Evolutionary conservation across 805 yeast species (phyloP).

Genomic region (Candida silvatica): DNA sequence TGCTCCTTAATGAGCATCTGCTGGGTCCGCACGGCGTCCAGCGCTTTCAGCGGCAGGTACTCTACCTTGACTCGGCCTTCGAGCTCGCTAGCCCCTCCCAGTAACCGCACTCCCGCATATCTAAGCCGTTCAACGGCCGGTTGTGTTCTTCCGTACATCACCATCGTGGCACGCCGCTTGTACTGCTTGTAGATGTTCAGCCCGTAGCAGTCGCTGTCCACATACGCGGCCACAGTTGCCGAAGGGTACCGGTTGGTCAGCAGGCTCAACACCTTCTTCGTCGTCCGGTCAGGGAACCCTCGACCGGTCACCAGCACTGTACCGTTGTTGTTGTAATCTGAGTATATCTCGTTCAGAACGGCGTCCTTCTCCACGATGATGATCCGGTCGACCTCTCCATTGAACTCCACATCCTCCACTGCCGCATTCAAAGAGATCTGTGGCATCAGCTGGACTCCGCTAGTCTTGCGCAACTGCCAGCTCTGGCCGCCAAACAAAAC

Average conservation of each 20-base stretch:
- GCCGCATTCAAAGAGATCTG: constrained; percentile 19
- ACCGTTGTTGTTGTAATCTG: constrained; percentile 3
- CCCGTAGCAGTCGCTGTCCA: constrained; percentile 64
- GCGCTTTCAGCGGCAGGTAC: too few relatives aligned
- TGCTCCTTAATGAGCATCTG: too few relatives aligned
- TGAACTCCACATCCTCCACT: constrained; percentile 11
- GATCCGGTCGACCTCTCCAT: constrained; percentile 16
- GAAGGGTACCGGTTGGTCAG: constrained; percentile 14
- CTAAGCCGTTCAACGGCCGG: too few relatives aligned
- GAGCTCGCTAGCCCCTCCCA: too few relatives aligned
- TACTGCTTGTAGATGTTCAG: constrained; percentile 38
- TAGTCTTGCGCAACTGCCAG: constrained; percentile 3
- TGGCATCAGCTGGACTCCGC: constrained; percentile 29
- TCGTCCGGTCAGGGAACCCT: constrained; percentile 57
- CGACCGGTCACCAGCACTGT: constrained; percentile 47
- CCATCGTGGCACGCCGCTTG: too few relatives aligned
- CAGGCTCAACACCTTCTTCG: constrained; percentile 32
- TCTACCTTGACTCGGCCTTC: too few relatives aligned
- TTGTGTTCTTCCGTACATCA: too few relatives aligned
- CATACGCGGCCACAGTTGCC: constrained; percentile 36
- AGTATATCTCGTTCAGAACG: constrained; percentile 29
- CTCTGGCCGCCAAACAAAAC: constrained; percentile 9
- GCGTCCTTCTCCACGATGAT: constrained; percentile 47
- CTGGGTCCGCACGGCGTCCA: too few relatives aligned
- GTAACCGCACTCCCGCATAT: too few relatives aligned